Evolutionary conservation across 164 flowering plant species (phyloP), one percentile per base, ranked within the genome.

Genomic region (Tinospora cordifolia): DNA sequence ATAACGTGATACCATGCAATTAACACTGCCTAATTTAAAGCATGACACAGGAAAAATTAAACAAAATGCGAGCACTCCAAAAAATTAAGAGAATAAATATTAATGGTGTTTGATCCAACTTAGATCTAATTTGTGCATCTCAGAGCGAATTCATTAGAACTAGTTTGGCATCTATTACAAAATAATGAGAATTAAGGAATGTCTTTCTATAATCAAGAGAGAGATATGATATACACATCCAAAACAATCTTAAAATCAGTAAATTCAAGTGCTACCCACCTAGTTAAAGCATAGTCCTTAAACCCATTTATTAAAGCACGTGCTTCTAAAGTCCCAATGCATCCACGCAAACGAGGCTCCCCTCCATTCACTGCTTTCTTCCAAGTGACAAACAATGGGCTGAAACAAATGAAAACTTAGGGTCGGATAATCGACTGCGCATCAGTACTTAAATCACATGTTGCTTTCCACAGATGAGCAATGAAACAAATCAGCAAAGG

Each of bases 341-440:
- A 94, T 69, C 99, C 99, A 79, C 99, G 97, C 73, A 94, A 70
- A 69, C 92, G 92, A 76, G 98, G 96, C 79, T 94, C 99, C 58
- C 84, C 84, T 62, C 99, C 98, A 78, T 92, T 94, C 69, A 87
- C 80, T 21, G 77, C 86, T 78, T 90, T 94, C 87, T 94, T 94
- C 99, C 99, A 94, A 11, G 99, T 94, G 62, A 94, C 99, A 82
- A 94, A 94, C 84, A 94, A 78, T 59, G 99, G 99, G 81, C 99
- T 94, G 88, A 70, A 74, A 71, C 19, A 65, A 79, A 24, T 51
- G 39, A 73, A 74, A 36, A 6, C 27, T 5, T 12, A n/a, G 21
- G 19, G 21, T 66, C 68, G 40, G 68, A 11, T 19, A 12, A 40
- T 39, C 12, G 26, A 12, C 26, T 21, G 21, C 1, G 22, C 2